Evolutionary conservation across 148 eudicot species (phyloP).

Genomic region (Fagopyrum homotropicum): DNA sequence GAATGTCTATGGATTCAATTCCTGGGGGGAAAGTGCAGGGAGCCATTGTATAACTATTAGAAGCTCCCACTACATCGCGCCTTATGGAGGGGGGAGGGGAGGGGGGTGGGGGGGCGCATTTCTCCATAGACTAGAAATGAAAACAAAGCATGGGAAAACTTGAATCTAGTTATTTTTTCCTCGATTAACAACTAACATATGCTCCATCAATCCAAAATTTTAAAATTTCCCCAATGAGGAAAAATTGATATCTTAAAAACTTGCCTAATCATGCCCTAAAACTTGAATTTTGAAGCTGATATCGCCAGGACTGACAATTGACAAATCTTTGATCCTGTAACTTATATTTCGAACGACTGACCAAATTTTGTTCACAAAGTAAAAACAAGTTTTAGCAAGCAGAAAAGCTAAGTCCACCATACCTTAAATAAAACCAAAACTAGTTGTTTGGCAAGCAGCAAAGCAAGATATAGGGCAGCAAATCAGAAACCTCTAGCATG

Average conservation of each 20-base stretch:
- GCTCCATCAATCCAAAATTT: background rate
- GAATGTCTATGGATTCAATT: constrained; percentile 85
- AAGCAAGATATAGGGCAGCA: constrained; percentile 1
- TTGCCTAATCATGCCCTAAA: background rate
- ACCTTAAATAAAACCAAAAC: background rate
- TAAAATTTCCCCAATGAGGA: background rate
- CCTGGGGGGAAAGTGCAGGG: constrained; percentile 27
- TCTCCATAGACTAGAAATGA: background rate
- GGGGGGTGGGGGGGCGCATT: too few relatives aligned
- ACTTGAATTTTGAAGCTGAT: background rate
- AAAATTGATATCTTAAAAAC: background rate
- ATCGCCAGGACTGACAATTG: background rate
- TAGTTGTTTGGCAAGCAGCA: background rate
- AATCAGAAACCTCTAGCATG: background rate
- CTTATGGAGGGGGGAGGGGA: background rate
- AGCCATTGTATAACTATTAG: background rate
- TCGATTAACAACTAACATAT: background rate
- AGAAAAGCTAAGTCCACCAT: background rate
- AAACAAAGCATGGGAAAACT: background rate
- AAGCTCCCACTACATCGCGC: background rate
- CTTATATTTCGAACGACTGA: background rate
- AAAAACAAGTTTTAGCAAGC: background rate
- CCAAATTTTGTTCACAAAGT: background rate
- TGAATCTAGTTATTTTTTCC: background rate
- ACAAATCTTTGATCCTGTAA: background rate